Percentiles rank a stretch among this genome's conserved stretches.
These are phyloP conservation scores for Trichoderma endophyticum DNA, from an alignment of 2,329 filamentous ascomycete species.

Conservation along the genomic window DNA sequence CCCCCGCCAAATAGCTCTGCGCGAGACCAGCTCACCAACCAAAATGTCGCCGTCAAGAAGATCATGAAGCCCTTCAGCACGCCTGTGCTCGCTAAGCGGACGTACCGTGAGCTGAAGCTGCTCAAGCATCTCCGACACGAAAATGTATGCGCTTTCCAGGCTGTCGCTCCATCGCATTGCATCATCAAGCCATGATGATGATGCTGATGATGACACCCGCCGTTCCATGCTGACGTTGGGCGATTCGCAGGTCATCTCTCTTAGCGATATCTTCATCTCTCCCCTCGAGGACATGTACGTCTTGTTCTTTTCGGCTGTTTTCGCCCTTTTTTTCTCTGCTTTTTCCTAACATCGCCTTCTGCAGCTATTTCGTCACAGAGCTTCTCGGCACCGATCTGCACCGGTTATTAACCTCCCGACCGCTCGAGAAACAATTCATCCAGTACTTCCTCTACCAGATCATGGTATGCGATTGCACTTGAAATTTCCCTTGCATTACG, in stretches of 20 bases:
- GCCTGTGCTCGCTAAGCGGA: conserved; percentile 95
- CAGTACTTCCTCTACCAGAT: conserved; percentile 99
- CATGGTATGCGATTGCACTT: conserved; percentile 60
- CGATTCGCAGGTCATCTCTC: conserved; percentile 74
- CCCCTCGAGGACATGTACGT: conserved; percentile 95
- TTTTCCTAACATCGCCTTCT: conserved; percentile 16
- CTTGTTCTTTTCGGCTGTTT: not conserved
- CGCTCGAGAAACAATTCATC: conserved; percentile 98
- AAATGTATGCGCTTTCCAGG: conserved; percentile 60
- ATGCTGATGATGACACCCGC: conserved; percentile 13
- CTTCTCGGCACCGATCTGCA: conserved; percentile 95
- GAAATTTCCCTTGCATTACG: not conserved
- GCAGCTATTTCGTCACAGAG: conserved; percentile 95
- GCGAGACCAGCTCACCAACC: conserved; percentile 93
- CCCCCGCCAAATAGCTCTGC: conserved; percentile 65
- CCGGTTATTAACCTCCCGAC: conserved; percentile 88
- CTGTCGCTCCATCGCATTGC: not conserved
- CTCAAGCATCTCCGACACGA: conserved; percentile 96
- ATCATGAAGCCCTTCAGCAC: conserved; percentile 99
- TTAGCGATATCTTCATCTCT: conserved; percentile 99
- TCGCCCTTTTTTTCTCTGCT: not conserved
- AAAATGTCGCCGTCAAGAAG: conserved; percentile 98
- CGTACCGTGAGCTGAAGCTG: conserved; percentile 95
- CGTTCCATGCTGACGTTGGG: conserved; percentile 5
- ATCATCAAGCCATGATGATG: not conserved